Conservation (phyloP, 2,329 filamentous ascomycete species). For the Sclerotinia nivalis region DNA sequence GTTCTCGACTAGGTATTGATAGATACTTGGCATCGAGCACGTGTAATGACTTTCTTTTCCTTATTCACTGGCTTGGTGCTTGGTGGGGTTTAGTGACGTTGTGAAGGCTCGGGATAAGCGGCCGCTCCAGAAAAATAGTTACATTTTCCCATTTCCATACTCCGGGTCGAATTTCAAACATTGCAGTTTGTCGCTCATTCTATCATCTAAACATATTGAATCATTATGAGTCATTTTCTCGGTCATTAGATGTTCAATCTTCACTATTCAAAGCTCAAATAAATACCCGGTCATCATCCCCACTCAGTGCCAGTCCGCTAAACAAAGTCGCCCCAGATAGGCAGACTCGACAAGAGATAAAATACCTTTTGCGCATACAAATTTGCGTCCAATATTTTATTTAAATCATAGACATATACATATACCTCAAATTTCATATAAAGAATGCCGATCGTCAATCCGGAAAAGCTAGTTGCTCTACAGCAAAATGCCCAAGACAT, state of each 20-base stretch:
- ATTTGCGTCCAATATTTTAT: neutral
- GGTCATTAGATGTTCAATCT: neutral
- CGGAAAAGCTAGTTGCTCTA: slow-evolving; percentile 86
- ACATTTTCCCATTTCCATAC: neutral
- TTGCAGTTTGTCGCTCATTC: neutral
- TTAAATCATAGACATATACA: slow-evolving; percentile 15
- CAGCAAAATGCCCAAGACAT: slow-evolving; percentile 87
- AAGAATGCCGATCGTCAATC: slow-evolving; percentile 84
- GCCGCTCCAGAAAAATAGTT: slow-evolving; percentile 11
- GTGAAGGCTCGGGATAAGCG: neutral
- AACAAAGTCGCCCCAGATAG: neutral
- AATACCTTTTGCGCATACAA: neutral
- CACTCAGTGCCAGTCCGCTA: neutral
- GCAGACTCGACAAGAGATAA: slow-evolving; percentile 3
- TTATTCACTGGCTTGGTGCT: neutral
- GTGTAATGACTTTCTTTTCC: neutral
- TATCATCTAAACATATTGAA: slow-evolving; percentile 9
- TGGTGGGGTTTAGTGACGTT: slow-evolving; percentile 8
- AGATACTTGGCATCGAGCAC: neutral
- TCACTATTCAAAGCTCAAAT: neutral
- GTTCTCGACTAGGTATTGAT: no score
- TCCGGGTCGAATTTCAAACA: neutral
- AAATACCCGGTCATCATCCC: neutral
- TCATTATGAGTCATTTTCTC: slow-evolving; percentile 14
- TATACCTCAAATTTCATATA: slow-evolving; percentile 27